phyloP scores from a whole-genome alignment of 495 filamentous ascomycete genomes.

The Darksidea phi region DNA sequence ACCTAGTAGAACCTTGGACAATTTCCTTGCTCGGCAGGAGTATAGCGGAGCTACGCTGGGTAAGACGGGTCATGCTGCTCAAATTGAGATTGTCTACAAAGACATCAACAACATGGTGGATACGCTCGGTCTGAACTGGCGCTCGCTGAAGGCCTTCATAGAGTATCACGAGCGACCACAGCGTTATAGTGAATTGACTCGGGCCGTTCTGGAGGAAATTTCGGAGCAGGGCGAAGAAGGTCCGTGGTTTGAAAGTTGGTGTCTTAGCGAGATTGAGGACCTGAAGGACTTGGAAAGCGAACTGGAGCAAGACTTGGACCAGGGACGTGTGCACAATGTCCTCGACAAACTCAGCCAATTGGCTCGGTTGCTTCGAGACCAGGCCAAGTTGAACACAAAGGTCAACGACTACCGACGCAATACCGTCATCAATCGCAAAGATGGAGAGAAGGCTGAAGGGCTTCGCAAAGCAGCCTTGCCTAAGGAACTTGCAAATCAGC shows the following conservation, averaged over 20 bases:
- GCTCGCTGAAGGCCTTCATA: slow-evolving; percentile 70
- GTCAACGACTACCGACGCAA: slow-evolving; percentile 71
- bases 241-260: slow-evolving; percentile 60
- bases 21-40: slow-evolving; percentile 68
- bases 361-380: slow-evolving; percentile 61
- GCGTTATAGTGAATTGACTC: slow-evolving; percentile 50
- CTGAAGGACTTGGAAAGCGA: slow-evolving; percentile 57
- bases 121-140: slow-evolving; percentile 81
- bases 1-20: slow-evolving; percentile 55
- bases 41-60: slow-evolving; percentile 58
- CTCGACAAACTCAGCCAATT: slow-evolving; percentile 62
- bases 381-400: slow-evolving; percentile 65
- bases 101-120: slow-evolving; percentile 98
- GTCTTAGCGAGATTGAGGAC: slow-evolving; percentile 66
- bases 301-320: slow-evolving; percentile 58
- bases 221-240: slow-evolving; percentile 48
- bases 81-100: slow-evolving; percentile 82
- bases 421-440: slow-evolving; percentile 55
- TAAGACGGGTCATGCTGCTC: slow-evolving; percentile 64
- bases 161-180: slow-evolving; percentile 58
- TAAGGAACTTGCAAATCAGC: slow-evolving; percentile 75
- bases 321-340: slow-evolving; percentile 63
- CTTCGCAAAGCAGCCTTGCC: slow-evolving; percentile 70
- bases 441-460: slow-evolving; percentile 61
- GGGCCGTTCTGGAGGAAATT: slow-evolving; percentile 57